These are phyloP conservation scores for Wickerhamomyces subpelliculosus DNA, from an alignment of 805 yeast genomes.

Conservation along the genomic window DNA sequence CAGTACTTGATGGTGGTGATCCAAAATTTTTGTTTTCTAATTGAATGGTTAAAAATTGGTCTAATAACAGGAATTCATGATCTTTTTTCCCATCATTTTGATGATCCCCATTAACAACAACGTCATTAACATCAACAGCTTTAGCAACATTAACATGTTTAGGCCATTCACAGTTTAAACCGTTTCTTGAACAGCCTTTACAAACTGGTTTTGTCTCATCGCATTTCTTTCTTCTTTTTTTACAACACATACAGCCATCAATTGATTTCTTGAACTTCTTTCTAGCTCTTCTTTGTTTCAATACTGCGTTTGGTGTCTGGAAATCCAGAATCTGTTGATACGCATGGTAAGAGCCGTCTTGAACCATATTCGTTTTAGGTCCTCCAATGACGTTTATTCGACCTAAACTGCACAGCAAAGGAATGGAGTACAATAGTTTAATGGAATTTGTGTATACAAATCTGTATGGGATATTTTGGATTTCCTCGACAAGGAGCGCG, in stretches of 20 bases:
- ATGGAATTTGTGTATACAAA: no score
- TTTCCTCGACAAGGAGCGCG: neutral
- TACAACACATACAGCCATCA: constrained; percentile 18
- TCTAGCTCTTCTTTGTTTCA: constrained; percentile 4
- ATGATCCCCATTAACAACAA: no score
- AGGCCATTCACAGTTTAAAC: constrained; percentile 16
- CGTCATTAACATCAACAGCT: no score
- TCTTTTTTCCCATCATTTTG: no score
- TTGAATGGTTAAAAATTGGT: constrained; percentile 19
- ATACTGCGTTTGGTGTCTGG: neutral
- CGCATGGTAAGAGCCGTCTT: constrained; percentile 12
- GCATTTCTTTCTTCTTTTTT: constrained; percentile 19
- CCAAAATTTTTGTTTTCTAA: constrained; percentile 3
- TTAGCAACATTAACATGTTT: constrained; percentile 6
- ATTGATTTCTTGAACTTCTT: constrained; percentile 13
- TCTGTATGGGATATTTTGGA: neutral
- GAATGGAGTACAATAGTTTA: no score
- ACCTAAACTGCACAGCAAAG: no score
- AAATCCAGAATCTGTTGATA: constrained; percentile 18
- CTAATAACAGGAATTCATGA: constrained; percentile 6
- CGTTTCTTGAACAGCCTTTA: constrained; percentile 7
- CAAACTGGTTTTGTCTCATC: constrained; percentile 20
- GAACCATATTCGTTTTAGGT: no score
- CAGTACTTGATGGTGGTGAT: no score
- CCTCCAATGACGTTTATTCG: no score